These are phyloP conservation scores for Taphrina betulina DNA, from an alignment of 1,139 yeast species.

Conservation along the genomic window DNA sequence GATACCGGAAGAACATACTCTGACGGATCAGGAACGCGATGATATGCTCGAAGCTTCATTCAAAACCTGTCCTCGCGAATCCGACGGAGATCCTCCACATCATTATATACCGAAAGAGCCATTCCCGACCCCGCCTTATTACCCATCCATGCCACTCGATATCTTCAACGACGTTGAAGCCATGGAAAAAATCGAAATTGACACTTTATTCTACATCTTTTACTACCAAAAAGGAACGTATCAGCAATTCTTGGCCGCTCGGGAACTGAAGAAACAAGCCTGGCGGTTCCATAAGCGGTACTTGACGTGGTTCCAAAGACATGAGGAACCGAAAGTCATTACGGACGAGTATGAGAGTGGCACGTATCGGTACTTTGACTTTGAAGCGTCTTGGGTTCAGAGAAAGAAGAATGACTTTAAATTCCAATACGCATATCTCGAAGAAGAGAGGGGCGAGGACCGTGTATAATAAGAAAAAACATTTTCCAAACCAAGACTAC, in stretches of 20 bases:
- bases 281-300: slow-evolving; percentile 82
- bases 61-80: slow-evolving; percentile 88
- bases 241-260: slow-evolving; percentile 71
- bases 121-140: slow-evolving; percentile 85
- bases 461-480: background rate
- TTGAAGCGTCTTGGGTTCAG: slow-evolving; percentile 77
- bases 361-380: slow-evolving; percentile 80
- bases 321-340: slow-evolving; percentile 56
- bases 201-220: slow-evolving; percentile 87
- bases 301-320: slow-evolving; percentile 79
- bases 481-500: background rate
- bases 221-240: slow-evolving; percentile 73
- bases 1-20: slow-evolving; percentile 18
- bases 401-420: slow-evolving; percentile 72
- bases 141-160: slow-evolving; percentile 80
- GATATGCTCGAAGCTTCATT: slow-evolving; percentile 67
- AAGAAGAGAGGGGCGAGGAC: slow-evolving; percentile 44
- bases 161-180: slow-evolving; percentile 49
- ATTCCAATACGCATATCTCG: slow-evolving; percentile 52
- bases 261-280: slow-evolving; percentile 74
- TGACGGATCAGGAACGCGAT: slow-evolving; percentile 24
- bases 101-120: slow-evolving; percentile 79
- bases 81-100: slow-evolving; percentile 83
- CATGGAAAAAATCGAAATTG: slow-evolving; percentile 74
- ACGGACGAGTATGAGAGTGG: slow-evolving; percentile 53